phyloP scores from a whole-genome alignment of 2,329 filamentous ascomycete genomes.

The Colletotrichum incanum region DNA sequence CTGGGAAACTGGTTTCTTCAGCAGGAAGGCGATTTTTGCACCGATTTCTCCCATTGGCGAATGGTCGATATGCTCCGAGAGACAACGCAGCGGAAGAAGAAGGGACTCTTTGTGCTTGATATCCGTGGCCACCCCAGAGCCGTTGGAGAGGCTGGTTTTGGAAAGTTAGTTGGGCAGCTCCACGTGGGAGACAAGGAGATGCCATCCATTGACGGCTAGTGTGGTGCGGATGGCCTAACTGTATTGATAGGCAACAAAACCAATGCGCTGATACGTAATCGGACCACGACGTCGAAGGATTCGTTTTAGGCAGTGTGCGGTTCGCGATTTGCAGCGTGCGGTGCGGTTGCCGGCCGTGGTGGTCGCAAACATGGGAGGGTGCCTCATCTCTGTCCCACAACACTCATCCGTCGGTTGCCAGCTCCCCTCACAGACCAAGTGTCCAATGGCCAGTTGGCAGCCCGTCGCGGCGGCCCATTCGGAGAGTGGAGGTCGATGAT shows the following conservation, averaged over 20 bases:
- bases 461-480: constrained; percentile 12
- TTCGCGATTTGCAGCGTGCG: constrained; percentile 5
- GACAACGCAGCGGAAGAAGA: neutral
- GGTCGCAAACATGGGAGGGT: constrained; percentile 12
- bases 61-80: constrained; percentile 4
- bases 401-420: neutral
- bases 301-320: neutral
- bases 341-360: neutral
- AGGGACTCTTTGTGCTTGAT: neutral
- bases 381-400: constrained; percentile 33
- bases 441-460: constrained; percentile 7
- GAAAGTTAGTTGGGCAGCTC: constrained; percentile 27
- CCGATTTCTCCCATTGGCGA: constrained; percentile 2
- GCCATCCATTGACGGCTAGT: constrained; percentile 4
- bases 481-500: constrained; percentile 25
- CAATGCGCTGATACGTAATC: constrained; percentile 7
- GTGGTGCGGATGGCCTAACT: constrained; percentile 5
- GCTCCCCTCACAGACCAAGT: constrained; percentile 8
- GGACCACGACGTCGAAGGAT: neutral
- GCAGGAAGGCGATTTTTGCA: neutral
- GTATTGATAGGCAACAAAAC: constrained; percentile 7
- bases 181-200: constrained; percentile 42
- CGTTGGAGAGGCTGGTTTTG: constrained; percentile 13
- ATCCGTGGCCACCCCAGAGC: neutral
- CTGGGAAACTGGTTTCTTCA: neutral